Percentiles rank a stretch among this genome's conserved stretches.
Conservation (phyloP, 495 filamentous ascomycete species). For the Hyaloscypha finlandica region DNA sequence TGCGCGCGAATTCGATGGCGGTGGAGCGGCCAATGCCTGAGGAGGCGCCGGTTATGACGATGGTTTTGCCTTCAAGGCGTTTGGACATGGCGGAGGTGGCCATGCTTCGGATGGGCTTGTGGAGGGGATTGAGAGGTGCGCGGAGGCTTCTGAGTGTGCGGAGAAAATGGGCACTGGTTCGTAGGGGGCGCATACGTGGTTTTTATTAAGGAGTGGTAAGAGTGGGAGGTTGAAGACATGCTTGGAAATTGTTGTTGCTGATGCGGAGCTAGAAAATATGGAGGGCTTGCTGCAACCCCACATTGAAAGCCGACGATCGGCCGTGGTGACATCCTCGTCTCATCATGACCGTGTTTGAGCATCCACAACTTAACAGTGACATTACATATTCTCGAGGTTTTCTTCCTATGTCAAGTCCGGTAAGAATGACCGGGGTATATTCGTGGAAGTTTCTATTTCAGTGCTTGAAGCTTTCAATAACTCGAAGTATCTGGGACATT, state of each 20-base stretch:
- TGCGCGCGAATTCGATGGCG: constrained; percentile 89
- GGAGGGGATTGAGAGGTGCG: not conserved
- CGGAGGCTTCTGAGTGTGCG: constrained; percentile 18
- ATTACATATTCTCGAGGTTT: no score
- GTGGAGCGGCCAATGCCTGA: constrained; percentile 88
- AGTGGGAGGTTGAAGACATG: not conserved
- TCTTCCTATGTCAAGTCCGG: no score
- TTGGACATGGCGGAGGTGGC: constrained; percentile 71
- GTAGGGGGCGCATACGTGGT: constrained; percentile 24
- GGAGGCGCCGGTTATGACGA: constrained; percentile 89
- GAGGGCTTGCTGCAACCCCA: not conserved
- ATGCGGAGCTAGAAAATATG: not conserved
- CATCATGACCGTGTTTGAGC: no score
- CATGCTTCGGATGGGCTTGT: constrained; percentile 51
- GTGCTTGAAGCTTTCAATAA: no score
- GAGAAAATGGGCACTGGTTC: constrained; percentile 13
- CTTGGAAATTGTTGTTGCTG: not conserved
- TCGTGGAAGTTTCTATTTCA: no score
- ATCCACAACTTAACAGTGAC: no score
- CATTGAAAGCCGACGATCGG: not conserved
- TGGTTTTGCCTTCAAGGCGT: constrained; percentile 92
- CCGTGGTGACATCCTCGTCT: not conserved
- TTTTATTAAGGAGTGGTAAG: not conserved
- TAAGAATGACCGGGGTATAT: no score
- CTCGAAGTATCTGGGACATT: no score